Percentiles rank a stretch among this genome's conserved stretches.
These are phyloP conservation scores for Penicillium nordicum DNA, from an alignment of 2,329 filamentous ascomycete genomes.

Conservation along the genomic window DNA sequence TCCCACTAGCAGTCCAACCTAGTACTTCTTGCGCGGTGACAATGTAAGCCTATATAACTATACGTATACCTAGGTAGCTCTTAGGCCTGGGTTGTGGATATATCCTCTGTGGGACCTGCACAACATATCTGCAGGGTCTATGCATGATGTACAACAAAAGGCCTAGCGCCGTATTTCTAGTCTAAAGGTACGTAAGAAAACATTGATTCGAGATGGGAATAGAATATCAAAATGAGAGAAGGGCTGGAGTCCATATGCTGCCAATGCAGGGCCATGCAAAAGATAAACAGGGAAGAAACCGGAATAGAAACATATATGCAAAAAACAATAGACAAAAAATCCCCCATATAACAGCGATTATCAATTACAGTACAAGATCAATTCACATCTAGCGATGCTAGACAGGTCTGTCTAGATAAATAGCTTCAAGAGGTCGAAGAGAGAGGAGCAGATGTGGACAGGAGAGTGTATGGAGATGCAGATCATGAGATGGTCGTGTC, in stretches of 20 bases:
- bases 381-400: constrained; percentile 9
- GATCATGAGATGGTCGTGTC: constrained; percentile 19
- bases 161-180: neutral
- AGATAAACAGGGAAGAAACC: neutral
- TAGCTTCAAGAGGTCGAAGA: neutral
- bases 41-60: too few relatives aligned
- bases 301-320: constrained; percentile 18
- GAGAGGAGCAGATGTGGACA: neutral
- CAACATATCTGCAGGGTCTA: constrained; percentile 5
- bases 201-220: neutral
- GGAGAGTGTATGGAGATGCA: constrained; percentile 11
- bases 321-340: neutral
- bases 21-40: neutral
- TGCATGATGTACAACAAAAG: constrained; percentile 1
- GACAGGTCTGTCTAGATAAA: constrained; percentile 1
- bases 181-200: neutral
- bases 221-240: neutral
- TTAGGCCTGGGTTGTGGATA: neutral
- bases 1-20: neutral
- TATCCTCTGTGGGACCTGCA: constrained; percentile 3
- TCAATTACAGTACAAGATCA: constrained; percentile 15
- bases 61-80: neutral
- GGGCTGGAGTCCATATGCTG: constrained; percentile 15
- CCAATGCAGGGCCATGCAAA: constrained; percentile 14
- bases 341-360: constrained; percentile 12